Conservation (phyloP, 1,284 basidiomycete species). For the Moesziomyces parantarcticus region DNA sequence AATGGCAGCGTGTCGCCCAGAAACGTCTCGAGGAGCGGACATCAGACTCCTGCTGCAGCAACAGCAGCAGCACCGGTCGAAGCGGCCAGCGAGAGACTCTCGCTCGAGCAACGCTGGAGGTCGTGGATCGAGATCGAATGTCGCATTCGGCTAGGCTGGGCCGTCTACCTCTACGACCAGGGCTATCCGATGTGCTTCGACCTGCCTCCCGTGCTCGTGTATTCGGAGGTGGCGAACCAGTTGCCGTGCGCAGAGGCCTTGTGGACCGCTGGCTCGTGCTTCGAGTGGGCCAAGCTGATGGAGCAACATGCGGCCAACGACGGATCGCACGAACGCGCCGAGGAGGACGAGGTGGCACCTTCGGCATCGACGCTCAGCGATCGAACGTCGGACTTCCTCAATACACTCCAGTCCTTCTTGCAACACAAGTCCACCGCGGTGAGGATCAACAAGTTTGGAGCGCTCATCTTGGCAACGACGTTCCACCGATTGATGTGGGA, state of each 20-base stretch:
- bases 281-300: constrained; percentile 5
- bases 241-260: constrained; percentile 10
- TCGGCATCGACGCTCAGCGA: too few species aligned
- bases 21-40: too few species aligned
- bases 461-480: background rate
- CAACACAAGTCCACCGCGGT: background rate
- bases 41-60: too few species aligned
- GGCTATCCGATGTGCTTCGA: constrained; percentile 4
- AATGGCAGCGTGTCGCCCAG: too few species aligned
- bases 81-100: background rate
- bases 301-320: background rate
- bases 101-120: constrained; percentile 3
- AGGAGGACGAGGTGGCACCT: too few species aligned
- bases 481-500: constrained; percentile 4
- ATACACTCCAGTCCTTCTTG: too few species aligned
- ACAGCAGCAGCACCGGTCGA: too few species aligned
- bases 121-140: constrained; percentile 12
- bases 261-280: constrained; percentile 6
- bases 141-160: constrained; percentile 14
- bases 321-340: too few species aligned
- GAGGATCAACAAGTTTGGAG: constrained; percentile 1
- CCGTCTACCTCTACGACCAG: constrained; percentile 19
- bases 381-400: too few species aligned
- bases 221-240: background rate
- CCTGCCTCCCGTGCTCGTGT: constrained; percentile 10